phyloP scores from a whole-genome alignment of 2,329 filamentous ascomycete species.

The Pleochaeta shiraiana region DNA sequence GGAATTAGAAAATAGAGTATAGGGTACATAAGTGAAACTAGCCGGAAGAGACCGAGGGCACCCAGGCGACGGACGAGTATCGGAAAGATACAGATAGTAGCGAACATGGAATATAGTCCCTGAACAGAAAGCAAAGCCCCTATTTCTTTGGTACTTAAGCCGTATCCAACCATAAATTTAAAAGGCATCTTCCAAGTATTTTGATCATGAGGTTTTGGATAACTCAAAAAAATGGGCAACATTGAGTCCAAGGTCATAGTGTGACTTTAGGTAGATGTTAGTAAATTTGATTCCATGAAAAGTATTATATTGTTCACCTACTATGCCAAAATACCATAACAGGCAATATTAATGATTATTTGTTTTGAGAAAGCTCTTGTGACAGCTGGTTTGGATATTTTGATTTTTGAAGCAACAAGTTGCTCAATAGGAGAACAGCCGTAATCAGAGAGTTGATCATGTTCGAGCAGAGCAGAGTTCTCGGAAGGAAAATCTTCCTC shows the following conservation, averaged over 20 bases:
- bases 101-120: slow-evolving; percentile 72
- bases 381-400: slow-evolving; percentile 19
- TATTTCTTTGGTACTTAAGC: slow-evolving; percentile 60
- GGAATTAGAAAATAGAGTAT: slow-evolving; percentile 71
- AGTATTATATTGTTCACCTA: slow-evolving; percentile 36
- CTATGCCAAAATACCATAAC: slow-evolving; percentile 88
- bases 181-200: slow-evolving; percentile 47
- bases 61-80: slow-evolving; percentile 54
- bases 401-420: slow-evolving; percentile 25
- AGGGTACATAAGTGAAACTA: slow-evolving; percentile 67
- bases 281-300: slow-evolving; percentile 12
- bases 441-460: slow-evolving; percentile 47
- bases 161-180: slow-evolving; percentile 74
- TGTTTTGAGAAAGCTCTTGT: slow-evolving; percentile 58
- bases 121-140: slow-evolving; percentile 77
- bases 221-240: slow-evolving; percentile 61
- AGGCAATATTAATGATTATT: slow-evolving; percentile 69
- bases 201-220: slow-evolving; percentile 21
- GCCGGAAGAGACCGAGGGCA: slow-evolving; percentile 58
- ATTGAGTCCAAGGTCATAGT: slow-evolving; percentile 94
- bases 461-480: slow-evolving; percentile 35
- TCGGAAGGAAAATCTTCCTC: slow-evolving; percentile 20
- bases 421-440: slow-evolving; percentile 30
- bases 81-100: slow-evolving; percentile 57
- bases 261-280: too few relatives aligned